A percentile compares a stretch with the other conserved stretches of the same genome.
Evolutionary conservation across 2,329 filamentous ascomycete genomes (phyloP).

Genomic region (Fusarium continuum): DNA sequence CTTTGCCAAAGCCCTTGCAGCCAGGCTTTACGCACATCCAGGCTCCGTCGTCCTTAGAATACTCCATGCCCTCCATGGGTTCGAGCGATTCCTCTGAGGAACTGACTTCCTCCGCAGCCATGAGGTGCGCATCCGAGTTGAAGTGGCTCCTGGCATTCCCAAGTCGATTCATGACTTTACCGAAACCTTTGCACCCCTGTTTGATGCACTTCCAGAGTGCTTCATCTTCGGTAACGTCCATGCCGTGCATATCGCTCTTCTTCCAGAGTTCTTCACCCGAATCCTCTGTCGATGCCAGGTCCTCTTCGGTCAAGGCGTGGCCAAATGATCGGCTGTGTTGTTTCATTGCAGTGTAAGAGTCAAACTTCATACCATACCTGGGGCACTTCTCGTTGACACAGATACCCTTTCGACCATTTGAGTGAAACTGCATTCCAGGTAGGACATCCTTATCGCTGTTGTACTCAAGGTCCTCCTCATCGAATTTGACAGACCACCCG

Average conservation of each 20-base stretch:
- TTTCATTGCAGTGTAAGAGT: background rate
- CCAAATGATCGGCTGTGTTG: constrained; percentile 11
- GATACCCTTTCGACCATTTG: background rate
- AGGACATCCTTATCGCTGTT: background rate
- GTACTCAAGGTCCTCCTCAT: background rate
- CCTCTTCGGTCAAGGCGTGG: background rate
- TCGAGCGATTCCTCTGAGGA: constrained; percentile 8
- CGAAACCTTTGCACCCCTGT: constrained; percentile 15
- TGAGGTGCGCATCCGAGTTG: constrained; percentile 1
- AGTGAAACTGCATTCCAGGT: constrained; percentile 7
- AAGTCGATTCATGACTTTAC: background rate
- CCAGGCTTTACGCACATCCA: constrained; percentile 7
- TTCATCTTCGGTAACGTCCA: constrained; percentile 3
- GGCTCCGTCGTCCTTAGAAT: background rate
- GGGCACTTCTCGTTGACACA: constrained; percentile 22
- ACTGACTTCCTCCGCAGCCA: background rate
- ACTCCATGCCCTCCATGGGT: background rate
- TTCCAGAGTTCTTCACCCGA: constrained; percentile 1
- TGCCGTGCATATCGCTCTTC: constrained; percentile 7
- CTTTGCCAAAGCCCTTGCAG: background rate
- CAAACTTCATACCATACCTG: background rate
- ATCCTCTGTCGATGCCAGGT: background rate
- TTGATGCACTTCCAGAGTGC: constrained; percentile 17
- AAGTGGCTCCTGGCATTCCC: constrained; percentile 4
- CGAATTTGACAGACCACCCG: background rate